Evolutionary conservation across 495 filamentous ascomycete species (phyloP).

Genomic region (Hyphodiscus hymeniophilus): DNA sequence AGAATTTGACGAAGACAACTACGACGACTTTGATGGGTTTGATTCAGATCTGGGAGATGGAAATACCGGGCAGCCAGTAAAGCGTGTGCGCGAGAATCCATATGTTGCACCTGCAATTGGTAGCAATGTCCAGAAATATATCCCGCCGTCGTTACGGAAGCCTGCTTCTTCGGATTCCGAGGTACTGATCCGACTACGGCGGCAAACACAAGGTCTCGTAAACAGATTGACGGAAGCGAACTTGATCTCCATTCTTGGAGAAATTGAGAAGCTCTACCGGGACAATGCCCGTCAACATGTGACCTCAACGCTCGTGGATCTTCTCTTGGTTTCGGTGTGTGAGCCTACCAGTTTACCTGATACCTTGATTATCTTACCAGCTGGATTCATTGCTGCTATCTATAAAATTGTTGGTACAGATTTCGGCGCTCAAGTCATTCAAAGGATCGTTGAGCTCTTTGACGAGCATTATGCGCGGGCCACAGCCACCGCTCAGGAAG

Average conservation of each 20-base stretch:
- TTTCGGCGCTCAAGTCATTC: slow-evolving; percentile 77
- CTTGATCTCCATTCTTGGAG: slow-evolving; percentile 66
- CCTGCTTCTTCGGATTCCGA: slow-evolving; percentile 55
- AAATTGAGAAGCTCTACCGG: slow-evolving; percentile 76
- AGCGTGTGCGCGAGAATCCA: slow-evolving; percentile 39
- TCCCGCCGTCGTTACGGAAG: slow-evolving; percentile 77
- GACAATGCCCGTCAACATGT: slow-evolving; percentile 76
- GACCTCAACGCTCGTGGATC: slow-evolving; percentile 63
- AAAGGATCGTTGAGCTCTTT: slow-evolving; percentile 67
- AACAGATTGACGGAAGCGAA: slow-evolving; percentile 92
- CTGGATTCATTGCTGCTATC: slow-evolving; percentile 80
- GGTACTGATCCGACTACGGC: slow-evolving; percentile 56
- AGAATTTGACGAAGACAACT: slow-evolving; percentile 23
- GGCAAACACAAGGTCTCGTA: slow-evolving; percentile 78
- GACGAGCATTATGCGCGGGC: slow-evolving; percentile 39
- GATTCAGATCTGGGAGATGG: slow-evolving; percentile 17
- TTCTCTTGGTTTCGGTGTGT: slow-evolving; percentile 66
- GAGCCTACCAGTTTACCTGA: slow-evolving; percentile 71
- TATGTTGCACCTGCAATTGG: slow-evolving; percentile 40
- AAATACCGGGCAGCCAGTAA: slow-evolving; percentile 1
- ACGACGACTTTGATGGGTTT: slow-evolving; percentile 25
- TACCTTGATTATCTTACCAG: slow-evolving; percentile 82
- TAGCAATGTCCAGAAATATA: slow-evolving; percentile 51
- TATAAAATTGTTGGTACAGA: slow-evolving; percentile 82
- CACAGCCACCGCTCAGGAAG: slow-evolving; percentile 36